Percentiles rank a stretch among this genome's conserved stretches.
Evolutionary conservation across 2,329 filamentous ascomycete genomes (phyloP).

Genomic region (Drechslerella dactyloides): DNA sequence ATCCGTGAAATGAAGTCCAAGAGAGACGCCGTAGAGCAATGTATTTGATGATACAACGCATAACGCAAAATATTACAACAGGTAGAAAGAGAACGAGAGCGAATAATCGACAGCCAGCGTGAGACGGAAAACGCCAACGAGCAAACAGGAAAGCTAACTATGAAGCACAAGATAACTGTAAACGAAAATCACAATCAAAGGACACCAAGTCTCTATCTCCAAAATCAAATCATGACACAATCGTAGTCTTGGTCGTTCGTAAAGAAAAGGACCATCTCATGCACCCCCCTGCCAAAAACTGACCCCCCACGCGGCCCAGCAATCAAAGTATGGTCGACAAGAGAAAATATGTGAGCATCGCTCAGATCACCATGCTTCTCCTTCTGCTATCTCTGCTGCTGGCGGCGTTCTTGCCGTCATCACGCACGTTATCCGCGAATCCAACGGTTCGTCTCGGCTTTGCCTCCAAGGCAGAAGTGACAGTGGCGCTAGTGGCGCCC

Average conservation of each 20-base stretch:
- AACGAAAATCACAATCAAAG: slow-evolving; percentile 5
- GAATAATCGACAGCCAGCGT: neutral
- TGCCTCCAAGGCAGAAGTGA: slow-evolving; percentile 8
- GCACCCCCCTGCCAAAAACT: no score
- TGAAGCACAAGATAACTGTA: neutral
- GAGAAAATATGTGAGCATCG: neutral
- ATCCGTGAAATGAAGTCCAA: no score
- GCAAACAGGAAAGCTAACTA: neutral
- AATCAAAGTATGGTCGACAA: no score
- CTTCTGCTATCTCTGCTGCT: slow-evolving; percentile 18
- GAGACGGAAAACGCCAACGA: neutral
- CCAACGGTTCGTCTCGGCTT: slow-evolving; percentile 34
- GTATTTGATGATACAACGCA: no score
- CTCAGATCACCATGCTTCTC: slow-evolving; percentile 42
- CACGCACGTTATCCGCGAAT: slow-evolving; percentile 8
- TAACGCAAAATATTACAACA: neutral
- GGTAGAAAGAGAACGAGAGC: neutral
- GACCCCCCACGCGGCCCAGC: no score
- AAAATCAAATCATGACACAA: slow-evolving; percentile 22
- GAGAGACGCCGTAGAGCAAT: no score
- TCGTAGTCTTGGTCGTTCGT: slow-evolving; percentile 8
- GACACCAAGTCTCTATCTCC: slow-evolving; percentile 18
- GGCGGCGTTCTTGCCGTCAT: slow-evolving; percentile 11
- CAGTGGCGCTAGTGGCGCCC: slow-evolving; percentile 13
- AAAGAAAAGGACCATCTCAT: slow-evolving; percentile 2